A percentile compares a stretch with the other conserved stretches of the same genome.
These are phyloP conservation scores for Zymoseptoria tritici DNA, from an alignment of 2,329 filamentous ascomycete species.

Conservation along the genomic window DNA sequence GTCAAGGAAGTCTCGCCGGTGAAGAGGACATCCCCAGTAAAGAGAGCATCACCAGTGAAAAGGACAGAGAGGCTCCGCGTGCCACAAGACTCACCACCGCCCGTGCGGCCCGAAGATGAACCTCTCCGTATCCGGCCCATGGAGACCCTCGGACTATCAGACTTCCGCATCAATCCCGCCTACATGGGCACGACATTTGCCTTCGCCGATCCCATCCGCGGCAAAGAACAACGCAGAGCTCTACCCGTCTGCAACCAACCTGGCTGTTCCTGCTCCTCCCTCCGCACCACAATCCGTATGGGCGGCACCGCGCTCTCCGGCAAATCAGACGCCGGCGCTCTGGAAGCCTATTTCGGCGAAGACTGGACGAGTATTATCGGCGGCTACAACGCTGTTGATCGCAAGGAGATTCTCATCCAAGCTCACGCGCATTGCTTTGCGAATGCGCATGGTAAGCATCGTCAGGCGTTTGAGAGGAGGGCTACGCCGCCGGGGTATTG, in stretches of 20 bases:
- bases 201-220: conserved; percentile 67
- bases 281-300: conserved; percentile 55
- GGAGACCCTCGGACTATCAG: conserved; percentile 52
- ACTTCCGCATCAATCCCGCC: conserved; percentile 76
- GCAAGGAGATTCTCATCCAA: conserved; percentile 61
- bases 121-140: conserved; percentile 53
- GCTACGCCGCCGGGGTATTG: conserved; percentile 81
- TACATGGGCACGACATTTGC: conserved; percentile 67
- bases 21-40: conserved; percentile 3
- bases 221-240: conserved; percentile 59
- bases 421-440: conserved; percentile 68
- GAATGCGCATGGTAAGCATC: conserved; percentile 68
- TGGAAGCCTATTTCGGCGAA: conserved; percentile 23
- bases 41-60: conserved; percentile 3
- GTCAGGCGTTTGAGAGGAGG: conserved; percentile 63
- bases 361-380: conserved; percentile 20
- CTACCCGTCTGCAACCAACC: conserved; percentile 67
- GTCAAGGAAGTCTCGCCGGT: background rate
- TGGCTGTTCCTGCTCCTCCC: conserved; percentile 68
- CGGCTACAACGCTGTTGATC: conserved; percentile 41
- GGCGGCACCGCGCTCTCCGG: conserved; percentile 15
- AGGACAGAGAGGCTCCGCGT: background rate
- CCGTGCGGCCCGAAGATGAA: conserved; percentile 29
- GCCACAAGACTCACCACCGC: conserved; percentile 14
- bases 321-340: conserved; percentile 21